Evolutionary conservation across 2,329 filamentous ascomycete species (phyloP).

Genomic region (Purpureocillium lavendulum): DNA sequence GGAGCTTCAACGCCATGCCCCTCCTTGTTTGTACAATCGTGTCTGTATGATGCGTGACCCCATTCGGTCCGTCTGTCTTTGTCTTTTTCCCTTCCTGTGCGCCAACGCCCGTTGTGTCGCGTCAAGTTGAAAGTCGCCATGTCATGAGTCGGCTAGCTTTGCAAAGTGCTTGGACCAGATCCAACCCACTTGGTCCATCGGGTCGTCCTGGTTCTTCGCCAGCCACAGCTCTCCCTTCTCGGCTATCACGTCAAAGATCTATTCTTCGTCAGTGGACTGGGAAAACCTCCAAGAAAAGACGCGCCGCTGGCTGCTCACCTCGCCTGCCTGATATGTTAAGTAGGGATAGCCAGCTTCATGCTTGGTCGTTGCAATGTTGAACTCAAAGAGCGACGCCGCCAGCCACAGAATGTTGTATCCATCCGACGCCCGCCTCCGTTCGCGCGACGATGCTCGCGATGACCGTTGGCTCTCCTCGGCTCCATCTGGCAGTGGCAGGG

Average conservation of each 20-base stretch:
- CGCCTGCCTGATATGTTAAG: constrained; percentile 87
- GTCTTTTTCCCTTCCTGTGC: not conserved
- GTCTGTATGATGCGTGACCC: too few relatives aligned
- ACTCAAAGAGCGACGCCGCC: constrained; percentile 90
- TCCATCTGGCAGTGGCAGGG: constrained; percentile 69
- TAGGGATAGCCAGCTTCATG: constrained; percentile 94
- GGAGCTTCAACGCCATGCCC: constrained; percentile 4
- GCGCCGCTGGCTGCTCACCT: constrained; percentile 43
- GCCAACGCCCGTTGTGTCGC: not conserved
- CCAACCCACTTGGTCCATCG: constrained; percentile 74
- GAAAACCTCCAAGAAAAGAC: not conserved
- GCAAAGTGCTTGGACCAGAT: constrained; percentile 99
- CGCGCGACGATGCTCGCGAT: constrained; percentile 52
- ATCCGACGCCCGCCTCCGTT: constrained; percentile 41
- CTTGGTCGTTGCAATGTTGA: constrained; percentile 89
- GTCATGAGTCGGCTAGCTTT: constrained; percentile 46
- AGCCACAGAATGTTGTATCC: constrained; percentile 76
- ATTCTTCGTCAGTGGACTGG: constrained; percentile 1
- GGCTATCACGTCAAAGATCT: constrained; percentile 86
- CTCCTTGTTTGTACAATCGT: not conserved
- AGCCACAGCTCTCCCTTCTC: constrained; percentile 98
- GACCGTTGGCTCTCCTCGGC: constrained; percentile 44
- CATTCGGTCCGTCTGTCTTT: too few relatives aligned
- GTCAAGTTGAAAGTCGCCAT: not conserved
- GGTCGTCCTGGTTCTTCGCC: constrained; percentile 92